These are phyloP conservation scores for Dioscorea alata DNA, from an alignment of 106 monocot species.

Conservation along the genomic window DNA sequence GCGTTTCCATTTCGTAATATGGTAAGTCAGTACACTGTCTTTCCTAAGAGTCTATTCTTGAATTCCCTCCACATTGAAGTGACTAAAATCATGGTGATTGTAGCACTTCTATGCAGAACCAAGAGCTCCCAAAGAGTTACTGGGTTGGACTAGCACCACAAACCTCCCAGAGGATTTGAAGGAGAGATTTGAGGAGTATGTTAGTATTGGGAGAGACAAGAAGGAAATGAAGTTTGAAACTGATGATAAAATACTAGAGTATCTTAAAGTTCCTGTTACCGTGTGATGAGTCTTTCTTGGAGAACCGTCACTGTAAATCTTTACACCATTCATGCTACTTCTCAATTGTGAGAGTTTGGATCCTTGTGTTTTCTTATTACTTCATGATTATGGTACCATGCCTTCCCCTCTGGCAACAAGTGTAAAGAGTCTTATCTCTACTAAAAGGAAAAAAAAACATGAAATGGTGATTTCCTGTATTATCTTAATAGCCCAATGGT, in stretches of 20 bases:
- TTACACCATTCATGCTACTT: too few species aligned
- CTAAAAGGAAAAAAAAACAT: too few species aligned
- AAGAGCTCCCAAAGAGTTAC: constrained; percentile 70
- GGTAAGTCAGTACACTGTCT: constrained; percentile 27
- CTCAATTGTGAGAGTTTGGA: too few species aligned
- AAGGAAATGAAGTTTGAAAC: constrained; percentile 77
- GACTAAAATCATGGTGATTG: constrained; percentile 1
- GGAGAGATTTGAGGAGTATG: constrained; percentile 83
- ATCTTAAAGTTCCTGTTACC: constrained; percentile 42
- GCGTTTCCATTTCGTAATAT: constrained; percentile 96
- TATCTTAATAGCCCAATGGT: too few species aligned
- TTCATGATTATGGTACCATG: too few species aligned
- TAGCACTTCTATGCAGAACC: constrained; percentile 99
- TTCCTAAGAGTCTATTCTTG: too few species aligned
- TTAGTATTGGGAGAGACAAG: constrained; percentile 77
- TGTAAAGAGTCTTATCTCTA: too few species aligned
- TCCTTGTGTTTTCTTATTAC: too few species aligned
- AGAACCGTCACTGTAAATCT: too few species aligned
- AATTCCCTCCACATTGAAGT: too few species aligned
- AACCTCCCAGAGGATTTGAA: constrained; percentile 82
- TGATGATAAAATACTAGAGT: constrained; percentile 83
- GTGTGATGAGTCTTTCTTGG: background rate
- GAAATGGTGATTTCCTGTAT: too few species aligned
- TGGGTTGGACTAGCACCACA: constrained; percentile 85
- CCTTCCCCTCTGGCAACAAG: too few species aligned